Conservation (phyloP, 2,329 filamentous ascomycete genomes). For the Exophiala sp. region DNA sequence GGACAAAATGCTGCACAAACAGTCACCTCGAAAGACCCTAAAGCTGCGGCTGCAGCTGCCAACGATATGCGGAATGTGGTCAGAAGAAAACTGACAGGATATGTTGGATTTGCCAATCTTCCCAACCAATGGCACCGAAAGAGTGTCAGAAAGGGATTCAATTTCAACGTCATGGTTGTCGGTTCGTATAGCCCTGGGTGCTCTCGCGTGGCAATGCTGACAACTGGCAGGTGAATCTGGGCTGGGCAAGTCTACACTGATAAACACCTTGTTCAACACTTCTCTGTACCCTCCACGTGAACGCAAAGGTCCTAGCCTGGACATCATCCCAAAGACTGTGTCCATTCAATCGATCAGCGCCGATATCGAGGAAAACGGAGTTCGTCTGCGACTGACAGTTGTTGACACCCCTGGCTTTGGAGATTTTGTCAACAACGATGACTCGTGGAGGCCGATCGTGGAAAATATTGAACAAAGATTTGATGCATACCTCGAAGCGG, state of each 20-base stretch:
- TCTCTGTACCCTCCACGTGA: slow-evolving; percentile 98
- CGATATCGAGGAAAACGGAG: slow-evolving; percentile 97
- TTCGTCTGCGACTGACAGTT: slow-evolving; percentile 91
- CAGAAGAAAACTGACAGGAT: slow-evolving; percentile 94
- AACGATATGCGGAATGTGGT: slow-evolving; percentile 90
- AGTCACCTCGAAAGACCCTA: slow-evolving; percentile 63
- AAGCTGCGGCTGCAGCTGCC: slow-evolving; percentile 53
- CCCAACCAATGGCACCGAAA: slow-evolving; percentile 99
- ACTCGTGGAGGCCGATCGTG: slow-evolving; percentile 97
- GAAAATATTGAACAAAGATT: slow-evolving; percentile 99
- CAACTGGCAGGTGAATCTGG: slow-evolving; percentile 81
- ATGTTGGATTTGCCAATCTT: slow-evolving; percentile 97
- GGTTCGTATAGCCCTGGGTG: slow-evolving; percentile 62
- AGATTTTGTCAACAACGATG: slow-evolving; percentile 99
- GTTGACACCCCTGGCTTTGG: slow-evolving; percentile 98
- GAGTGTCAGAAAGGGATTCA: slow-evolving; percentile 99
- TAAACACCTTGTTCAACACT: slow-evolving; percentile 99
- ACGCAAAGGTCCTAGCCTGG: slow-evolving; percentile 93
- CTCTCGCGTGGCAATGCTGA: not conserved
- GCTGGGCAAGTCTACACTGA: slow-evolving; percentile 96
- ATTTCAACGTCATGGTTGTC: slow-evolving; percentile 99
- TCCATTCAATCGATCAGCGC: slow-evolving; percentile 92
- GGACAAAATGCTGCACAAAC: slow-evolving; percentile 54
- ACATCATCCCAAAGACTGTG: slow-evolving; percentile 98
- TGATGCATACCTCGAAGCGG: slow-evolving; percentile 95